Conservation (phyloP, 2,329 filamentous ascomycete genomes). For the Chrysosporium keratinophilum region DNA sequence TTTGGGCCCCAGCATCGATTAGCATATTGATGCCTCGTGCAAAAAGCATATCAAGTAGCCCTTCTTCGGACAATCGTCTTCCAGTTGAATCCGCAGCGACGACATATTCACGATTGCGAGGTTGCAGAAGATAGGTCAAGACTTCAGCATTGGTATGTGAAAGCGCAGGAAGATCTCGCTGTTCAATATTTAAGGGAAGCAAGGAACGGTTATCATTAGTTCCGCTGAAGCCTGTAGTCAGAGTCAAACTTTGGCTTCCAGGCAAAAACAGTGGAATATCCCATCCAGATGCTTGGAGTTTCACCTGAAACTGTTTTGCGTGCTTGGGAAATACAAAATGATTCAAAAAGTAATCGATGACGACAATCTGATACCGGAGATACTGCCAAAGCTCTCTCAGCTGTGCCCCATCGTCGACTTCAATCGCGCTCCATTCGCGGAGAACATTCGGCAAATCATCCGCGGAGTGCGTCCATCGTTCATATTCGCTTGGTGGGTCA, state of each 20-base stretch:
- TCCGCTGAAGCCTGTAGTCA: constrained; percentile 57
- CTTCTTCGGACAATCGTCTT: constrained; percentile 11
- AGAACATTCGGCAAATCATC: constrained; percentile 31
- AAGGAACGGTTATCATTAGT: constrained; percentile 55
- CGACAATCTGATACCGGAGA: constrained; percentile 43
- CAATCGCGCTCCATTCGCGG: constrained; percentile 42
- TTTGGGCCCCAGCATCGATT: constrained; percentile 60
- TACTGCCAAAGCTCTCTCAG: constrained; percentile 42
- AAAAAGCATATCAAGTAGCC: constrained; percentile 35
- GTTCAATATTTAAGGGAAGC: constrained; percentile 47
- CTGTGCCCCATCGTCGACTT: constrained; percentile 45
- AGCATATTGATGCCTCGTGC: constrained; percentile 46
- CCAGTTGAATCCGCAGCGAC: constrained; percentile 9
- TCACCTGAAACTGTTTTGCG: constrained; percentile 52
- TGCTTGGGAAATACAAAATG: constrained; percentile 52
- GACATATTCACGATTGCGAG: constrained; percentile 37
- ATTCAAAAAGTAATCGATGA: constrained; percentile 55
- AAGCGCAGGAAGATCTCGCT: constrained; percentile 47
- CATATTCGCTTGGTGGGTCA: constrained; percentile 43
- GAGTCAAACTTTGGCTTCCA: neutral
- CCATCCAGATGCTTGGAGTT: constrained; percentile 58
- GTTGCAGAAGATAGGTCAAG: constrained; percentile 46
- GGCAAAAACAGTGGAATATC: constrained; percentile 42
- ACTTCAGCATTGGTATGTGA: constrained; percentile 59
- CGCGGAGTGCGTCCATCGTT: constrained; percentile 25